Conservation (phyloP, 2,329 filamentous ascomycete species). For the Parastagonospora avenae region DNA sequence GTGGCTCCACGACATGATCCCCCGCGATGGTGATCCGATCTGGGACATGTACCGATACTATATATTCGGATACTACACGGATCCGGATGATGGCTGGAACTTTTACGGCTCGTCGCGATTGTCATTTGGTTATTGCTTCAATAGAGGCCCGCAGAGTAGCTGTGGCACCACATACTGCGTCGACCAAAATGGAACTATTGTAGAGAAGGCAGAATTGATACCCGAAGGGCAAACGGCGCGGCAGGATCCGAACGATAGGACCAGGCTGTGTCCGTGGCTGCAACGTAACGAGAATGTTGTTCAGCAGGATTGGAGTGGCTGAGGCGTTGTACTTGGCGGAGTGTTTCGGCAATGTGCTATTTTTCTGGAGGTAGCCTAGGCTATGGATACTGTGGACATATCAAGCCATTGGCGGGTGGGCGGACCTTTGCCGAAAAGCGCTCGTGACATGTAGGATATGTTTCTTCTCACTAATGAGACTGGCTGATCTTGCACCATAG, state of each 20-base stretch:
- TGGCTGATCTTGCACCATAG: no score
- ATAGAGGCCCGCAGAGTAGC: constrained; percentile 8
- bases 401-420: no score
- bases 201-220: neutral
- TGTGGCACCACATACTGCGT: constrained; percentile 5
- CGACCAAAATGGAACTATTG: constrained; percentile 1
- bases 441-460: no score
- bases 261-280: constrained; percentile 9
- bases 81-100: constrained; percentile 8
- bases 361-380: no score
- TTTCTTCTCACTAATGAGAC: no score
- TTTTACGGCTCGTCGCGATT: constrained; percentile 7
- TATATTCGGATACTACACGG: constrained; percentile 1
- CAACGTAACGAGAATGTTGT: neutral
- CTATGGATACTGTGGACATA: no score
- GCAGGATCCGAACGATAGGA: constrained; percentile 7
- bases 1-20: constrained; percentile 1
- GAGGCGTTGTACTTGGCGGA: no score
- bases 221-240: constrained; percentile 7
- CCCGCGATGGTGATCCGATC: neutral
- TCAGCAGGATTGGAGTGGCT: no score
- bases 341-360: no score
- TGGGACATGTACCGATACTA: constrained; percentile 5
- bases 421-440: no score
- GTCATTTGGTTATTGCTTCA: constrained; percentile 7